Conservation (phyloP, 179 eudicot genomes). For the Spinacia oleracea region DNA sequence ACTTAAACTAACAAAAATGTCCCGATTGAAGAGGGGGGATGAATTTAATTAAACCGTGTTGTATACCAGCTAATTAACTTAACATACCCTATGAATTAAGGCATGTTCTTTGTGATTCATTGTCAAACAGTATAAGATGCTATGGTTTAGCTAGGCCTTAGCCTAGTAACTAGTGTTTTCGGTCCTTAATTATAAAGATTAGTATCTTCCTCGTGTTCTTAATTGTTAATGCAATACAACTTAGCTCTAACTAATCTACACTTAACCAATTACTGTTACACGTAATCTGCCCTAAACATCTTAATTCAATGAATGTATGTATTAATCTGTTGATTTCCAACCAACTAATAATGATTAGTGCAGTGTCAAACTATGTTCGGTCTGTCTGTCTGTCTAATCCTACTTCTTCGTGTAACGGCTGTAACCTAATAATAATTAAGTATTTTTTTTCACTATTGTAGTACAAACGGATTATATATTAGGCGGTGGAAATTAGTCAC, state of each 20-base stretch:
- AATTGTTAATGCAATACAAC: constrained; percentile 22
- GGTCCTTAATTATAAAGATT: neutral
- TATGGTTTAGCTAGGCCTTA: neutral
- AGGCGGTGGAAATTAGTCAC: neutral
- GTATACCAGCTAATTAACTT: constrained; percentile 13
- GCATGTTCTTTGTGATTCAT: constrained; percentile 4
- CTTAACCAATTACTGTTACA: neutral
- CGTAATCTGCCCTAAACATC: neutral
- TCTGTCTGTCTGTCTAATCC: constrained; percentile 22
- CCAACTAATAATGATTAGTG: neutral
- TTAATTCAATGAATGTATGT: constrained; percentile 25
- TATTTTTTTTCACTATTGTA: too few relatives aligned
- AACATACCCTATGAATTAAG: constrained; percentile 12
- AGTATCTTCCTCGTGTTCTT: neutral
- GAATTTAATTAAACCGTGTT: constrained; percentile 15
- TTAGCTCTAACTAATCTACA: neutral
- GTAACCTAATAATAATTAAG: constrained; percentile 11
- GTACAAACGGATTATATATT: neutral
- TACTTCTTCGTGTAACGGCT: neutral
- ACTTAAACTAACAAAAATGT: neutral
- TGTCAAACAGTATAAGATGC: constrained; percentile 11
- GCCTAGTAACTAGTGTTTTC: neutral
- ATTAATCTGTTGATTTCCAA: neutral
- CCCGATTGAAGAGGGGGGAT: constrained; percentile 11
- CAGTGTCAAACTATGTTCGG: constrained; percentile 19